These are phyloP conservation scores for Zopfochytrium polystomum DNA, from an alignment of 371 early-diverging fungal genomes.

Conservation along the genomic window DNA sequence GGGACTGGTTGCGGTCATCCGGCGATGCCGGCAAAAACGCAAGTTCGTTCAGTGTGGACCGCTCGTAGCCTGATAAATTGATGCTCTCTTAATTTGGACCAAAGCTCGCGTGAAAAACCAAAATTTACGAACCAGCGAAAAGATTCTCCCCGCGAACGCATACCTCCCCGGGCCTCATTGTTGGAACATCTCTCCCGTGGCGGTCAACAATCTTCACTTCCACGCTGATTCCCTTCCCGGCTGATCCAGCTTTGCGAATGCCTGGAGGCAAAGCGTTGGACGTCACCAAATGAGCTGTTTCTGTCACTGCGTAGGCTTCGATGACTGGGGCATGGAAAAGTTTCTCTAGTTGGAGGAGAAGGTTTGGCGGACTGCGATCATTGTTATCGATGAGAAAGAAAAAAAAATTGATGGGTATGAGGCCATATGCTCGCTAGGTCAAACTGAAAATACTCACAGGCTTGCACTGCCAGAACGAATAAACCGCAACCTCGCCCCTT, in stretches of 20 bases:
- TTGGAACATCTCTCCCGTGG: constrained; percentile 45
- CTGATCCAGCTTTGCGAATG: constrained; percentile 67
- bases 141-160: constrained; percentile 81
- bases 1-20: constrained; percentile 25
- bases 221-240: constrained; percentile 80
- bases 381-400: not conserved
- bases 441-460: constrained; percentile 35
- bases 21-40: not conserved
- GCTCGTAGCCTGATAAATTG: not conserved
- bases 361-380: constrained; percentile 56
- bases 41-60: too few relatives aligned
- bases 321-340: constrained; percentile 74
- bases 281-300: constrained; percentile 87
- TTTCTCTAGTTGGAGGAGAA: constrained; percentile 66
- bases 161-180: constrained; percentile 68
- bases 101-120: not conserved
- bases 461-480: constrained; percentile 83
- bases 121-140: constrained; percentile 46
- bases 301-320: constrained; percentile 90
- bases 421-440: too few relatives aligned
- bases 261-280: constrained; percentile 78
- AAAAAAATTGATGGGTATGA: not conserved
- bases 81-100: not conserved
- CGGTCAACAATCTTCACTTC: constrained; percentile 72
- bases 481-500: constrained; percentile 59